phyloP scores from a whole-genome alignment of 176 grass and related monocot genomes.

The Carex cristatella region DNA sequence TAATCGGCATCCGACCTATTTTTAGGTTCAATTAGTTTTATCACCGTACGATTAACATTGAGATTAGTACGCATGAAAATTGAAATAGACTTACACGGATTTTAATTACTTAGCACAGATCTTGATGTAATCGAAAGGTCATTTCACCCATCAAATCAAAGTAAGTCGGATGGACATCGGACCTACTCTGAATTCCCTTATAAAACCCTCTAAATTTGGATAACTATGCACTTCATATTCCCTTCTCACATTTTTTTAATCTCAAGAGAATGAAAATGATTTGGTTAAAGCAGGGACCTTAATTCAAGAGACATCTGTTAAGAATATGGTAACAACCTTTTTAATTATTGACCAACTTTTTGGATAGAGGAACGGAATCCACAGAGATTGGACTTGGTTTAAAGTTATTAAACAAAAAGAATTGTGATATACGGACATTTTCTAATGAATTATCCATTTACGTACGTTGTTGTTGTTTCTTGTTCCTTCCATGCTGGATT shows the following conservation, averaged over 20 bases:
- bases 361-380: neutral
- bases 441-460: neutral
- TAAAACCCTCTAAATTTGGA: neutral
- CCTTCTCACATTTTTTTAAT: neutral
- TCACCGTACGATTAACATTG: too few relatives aligned
- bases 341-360: slow-evolving; percentile 13
- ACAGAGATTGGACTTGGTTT: neutral
- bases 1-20: too few relatives aligned
- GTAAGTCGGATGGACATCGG: too few relatives aligned
- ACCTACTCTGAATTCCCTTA: too few relatives aligned
- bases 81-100: too few relatives aligned
- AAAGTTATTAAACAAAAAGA: slow-evolving; percentile 5
- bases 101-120: too few relatives aligned
- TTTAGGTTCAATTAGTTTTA: too few relatives aligned
- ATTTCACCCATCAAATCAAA: too few relatives aligned
- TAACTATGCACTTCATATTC: neutral
- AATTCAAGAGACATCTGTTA: neutral
- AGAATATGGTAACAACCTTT: neutral
- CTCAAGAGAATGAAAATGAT: neutral
- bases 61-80: too few relatives aligned
- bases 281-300: neutral
- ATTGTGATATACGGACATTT: neutral
- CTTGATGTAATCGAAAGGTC: too few relatives aligned
- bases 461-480: neutral
- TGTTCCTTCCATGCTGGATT: neutral